These are phyloP conservation scores for Pseudogymnoascus destructans DNA, from an alignment of 2,329 filamentous ascomycete species.

Conservation along the genomic window DNA sequence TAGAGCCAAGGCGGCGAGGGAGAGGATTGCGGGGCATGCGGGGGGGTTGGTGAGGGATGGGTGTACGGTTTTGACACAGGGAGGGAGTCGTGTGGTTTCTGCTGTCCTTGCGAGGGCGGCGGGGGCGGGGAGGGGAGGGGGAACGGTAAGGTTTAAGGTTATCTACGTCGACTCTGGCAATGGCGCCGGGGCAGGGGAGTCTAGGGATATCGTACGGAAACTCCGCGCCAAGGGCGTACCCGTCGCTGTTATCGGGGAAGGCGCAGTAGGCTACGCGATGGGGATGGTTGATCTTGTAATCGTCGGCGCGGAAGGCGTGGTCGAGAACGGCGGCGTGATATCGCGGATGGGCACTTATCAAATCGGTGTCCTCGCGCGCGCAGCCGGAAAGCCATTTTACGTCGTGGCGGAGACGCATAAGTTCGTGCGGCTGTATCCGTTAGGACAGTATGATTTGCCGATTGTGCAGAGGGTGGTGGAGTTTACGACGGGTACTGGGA, in stretches of 20 bases:
- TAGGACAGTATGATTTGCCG: conserved; percentile 69
- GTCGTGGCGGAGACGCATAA: conserved; percentile 94
- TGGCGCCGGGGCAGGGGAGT: conserved; percentile 43
- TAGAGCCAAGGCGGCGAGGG: conserved; percentile 71
- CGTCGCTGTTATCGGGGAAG: conserved; percentile 67
- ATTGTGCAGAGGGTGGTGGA: conserved; percentile 67
- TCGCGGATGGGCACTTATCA: conserved; percentile 77
- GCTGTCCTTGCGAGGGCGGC: conserved; percentile 63
- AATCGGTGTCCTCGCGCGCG: conserved; percentile 68
- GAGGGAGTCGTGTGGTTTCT: conserved; percentile 73
- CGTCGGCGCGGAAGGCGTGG: conserved; percentile 70
- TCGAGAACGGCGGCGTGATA: conserved; percentile 88
- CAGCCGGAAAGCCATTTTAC: conserved; percentile 59
- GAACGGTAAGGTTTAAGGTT: conserved; percentile 60
- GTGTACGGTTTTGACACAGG: conserved; percentile 76
- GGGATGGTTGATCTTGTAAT: conserved; percentile 56
- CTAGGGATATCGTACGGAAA: conserved; percentile 54
- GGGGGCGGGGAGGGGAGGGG: conserved; percentile 41
- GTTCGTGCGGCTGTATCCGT: conserved; percentile 76
- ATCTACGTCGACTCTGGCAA: conserved; percentile 55
- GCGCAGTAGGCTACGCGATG: conserved; percentile 68
- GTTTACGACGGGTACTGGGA: conserved; percentile 43
- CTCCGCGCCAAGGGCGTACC: conserved; percentile 64
- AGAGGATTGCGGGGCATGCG: conserved; percentile 70
- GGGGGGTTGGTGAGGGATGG: conserved; percentile 67